Evolutionary conservation across 2,329 filamentous ascomycete genomes (phyloP).

Genomic region (Aspergillus sp.): DNA sequence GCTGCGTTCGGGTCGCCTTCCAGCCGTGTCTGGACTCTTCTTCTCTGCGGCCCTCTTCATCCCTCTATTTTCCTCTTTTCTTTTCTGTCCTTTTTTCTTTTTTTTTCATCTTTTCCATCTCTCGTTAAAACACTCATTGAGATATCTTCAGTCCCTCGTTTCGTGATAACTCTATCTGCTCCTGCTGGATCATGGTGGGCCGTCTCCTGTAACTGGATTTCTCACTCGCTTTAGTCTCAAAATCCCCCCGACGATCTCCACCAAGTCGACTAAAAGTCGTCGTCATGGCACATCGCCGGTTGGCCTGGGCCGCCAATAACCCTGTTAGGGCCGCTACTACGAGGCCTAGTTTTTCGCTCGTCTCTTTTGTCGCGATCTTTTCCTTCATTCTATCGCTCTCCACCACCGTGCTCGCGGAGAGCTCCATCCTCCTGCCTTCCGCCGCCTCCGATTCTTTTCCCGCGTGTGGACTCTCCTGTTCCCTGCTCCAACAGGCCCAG

Average conservation of each 20-base stretch:
- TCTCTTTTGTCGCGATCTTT: no score
- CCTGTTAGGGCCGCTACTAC: no score
- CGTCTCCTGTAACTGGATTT: not conserved
- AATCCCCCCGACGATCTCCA: no score
- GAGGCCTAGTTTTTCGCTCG: no score
- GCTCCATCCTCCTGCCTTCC: constrained; percentile 29
- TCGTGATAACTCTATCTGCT: not conserved
- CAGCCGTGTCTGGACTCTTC: no score
- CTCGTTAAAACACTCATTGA: not conserved
- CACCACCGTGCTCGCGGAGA: constrained; percentile 17
- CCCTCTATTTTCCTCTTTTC: constrained; percentile 1
- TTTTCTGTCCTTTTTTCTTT: constrained; percentile 1
- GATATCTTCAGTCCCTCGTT: not conserved
- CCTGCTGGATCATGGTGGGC: constrained; percentile 11
- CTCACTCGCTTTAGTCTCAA: no score
- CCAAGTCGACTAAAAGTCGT: no score
- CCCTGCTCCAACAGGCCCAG: constrained; percentile 64
- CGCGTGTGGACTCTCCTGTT: constrained; percentile 57
- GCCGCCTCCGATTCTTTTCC: constrained; percentile 49
- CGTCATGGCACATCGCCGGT: no score
- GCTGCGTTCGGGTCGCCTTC: no score
- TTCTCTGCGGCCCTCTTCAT: not conserved
- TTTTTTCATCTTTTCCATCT: not conserved
- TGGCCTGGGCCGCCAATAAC: no score
- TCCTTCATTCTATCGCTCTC: constrained; percentile 2